phyloP scores from a whole-genome alignment of 352 stramenopile genomes.

The Achlya hypogyna region DNA sequence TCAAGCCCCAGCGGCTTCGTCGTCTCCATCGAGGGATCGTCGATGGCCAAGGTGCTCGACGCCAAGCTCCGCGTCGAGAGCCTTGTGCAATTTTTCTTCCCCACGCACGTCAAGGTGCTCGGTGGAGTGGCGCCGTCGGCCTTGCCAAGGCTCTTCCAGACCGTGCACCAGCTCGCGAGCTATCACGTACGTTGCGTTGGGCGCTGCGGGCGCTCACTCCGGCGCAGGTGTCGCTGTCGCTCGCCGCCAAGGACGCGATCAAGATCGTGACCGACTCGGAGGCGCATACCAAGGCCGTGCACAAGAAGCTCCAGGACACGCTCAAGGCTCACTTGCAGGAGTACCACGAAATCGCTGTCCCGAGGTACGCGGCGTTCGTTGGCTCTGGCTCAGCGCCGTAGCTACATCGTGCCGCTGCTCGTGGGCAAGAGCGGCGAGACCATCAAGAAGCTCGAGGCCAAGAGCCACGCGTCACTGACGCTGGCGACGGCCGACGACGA shows the following conservation, averaged over 20 bases:
- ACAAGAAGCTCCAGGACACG: constrained; percentile 36
- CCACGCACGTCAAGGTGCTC: constrained; percentile 42
- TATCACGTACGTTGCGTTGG: constrained; percentile 28
- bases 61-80: constrained; percentile 64
- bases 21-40: constrained; percentile 56
- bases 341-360: constrained; percentile 50
- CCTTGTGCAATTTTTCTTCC: constrained; percentile 71
- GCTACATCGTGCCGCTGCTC: constrained; percentile 42
- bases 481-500: constrained; percentile 13
- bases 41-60: constrained; percentile 54
- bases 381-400: neutral
- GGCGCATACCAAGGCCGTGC: constrained; percentile 33
- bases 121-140: constrained; percentile 36
- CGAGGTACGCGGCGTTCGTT: constrained; percentile 26
- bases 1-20: constrained; percentile 28
- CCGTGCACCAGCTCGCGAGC: constrained; percentile 43
- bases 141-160: constrained; percentile 51
- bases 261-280: constrained; percentile 65
- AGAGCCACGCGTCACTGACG: constrained; percentile 31
- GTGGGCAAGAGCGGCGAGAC: constrained; percentile 68
- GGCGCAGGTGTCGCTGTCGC: constrained; percentile 32
- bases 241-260: constrained; percentile 42
- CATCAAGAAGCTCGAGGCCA: constrained; percentile 59
- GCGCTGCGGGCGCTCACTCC: neutral
- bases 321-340: constrained; percentile 54